Percentiles rank a stretch among this genome's conserved stretches.
Conservation (phyloP, 2,329 filamentous ascomycete genomes). For the Parastagonospora avenae region DNA sequence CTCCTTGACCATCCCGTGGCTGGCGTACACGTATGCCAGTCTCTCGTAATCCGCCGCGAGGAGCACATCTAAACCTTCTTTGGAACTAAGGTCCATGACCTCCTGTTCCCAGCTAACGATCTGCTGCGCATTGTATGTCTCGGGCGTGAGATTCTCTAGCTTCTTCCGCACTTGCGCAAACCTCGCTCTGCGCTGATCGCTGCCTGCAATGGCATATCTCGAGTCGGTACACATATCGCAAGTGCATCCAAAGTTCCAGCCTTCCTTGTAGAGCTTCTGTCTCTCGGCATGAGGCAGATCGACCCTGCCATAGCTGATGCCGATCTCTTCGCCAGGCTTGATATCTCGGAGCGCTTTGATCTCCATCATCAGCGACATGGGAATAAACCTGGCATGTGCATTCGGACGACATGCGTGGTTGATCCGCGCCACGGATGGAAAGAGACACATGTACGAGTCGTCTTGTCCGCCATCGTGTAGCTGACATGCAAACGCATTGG, state of each 20-base stretch:
- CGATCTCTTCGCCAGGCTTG: constrained; percentile 26
- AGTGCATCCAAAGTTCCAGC: constrained; percentile 30
- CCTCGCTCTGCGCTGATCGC: constrained; percentile 22
- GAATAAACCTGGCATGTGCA: constrained; percentile 27
- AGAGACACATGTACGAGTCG: constrained; percentile 31
- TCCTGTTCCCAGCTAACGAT: constrained; percentile 31
- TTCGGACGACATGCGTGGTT: constrained; percentile 33
- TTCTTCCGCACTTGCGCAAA: constrained; percentile 20
- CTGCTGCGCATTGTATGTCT: constrained; percentile 27
- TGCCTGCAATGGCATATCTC: constrained; percentile 15
- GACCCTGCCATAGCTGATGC: constrained; percentile 26
- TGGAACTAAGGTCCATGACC: constrained; percentile 23
- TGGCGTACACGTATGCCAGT: constrained; percentile 32
- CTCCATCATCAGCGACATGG: constrained; percentile 23
- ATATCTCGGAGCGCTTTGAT: constrained; percentile 27
- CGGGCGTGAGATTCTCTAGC: constrained; percentile 21
- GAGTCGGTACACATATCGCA: constrained; percentile 28
- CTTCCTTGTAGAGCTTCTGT: constrained; percentile 22
- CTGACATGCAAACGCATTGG: constrained; percentile 29
- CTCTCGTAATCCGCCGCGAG: constrained; percentile 29
- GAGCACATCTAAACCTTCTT: constrained; percentile 25
- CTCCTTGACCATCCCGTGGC: constrained; percentile 17
- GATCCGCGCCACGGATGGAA: constrained; percentile 27
- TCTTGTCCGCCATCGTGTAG: constrained; percentile 23
- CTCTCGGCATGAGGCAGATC: constrained; percentile 24